Base-by-base conservation (phyloP, 192 early-diverging fungal genomes). In the Coemansia sp. region DNA sequence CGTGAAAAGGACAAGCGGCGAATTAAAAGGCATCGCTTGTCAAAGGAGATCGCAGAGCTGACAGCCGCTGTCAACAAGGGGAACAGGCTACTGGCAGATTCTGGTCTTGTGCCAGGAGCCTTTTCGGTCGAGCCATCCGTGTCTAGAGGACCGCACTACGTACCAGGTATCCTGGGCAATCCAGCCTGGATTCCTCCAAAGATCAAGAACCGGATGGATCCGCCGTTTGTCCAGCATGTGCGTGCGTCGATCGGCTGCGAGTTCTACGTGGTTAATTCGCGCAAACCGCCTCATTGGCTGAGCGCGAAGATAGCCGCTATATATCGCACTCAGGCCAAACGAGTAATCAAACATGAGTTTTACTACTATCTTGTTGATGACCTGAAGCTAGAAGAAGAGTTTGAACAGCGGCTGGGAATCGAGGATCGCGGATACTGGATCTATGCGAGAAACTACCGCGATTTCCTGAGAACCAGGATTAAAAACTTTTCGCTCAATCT, bases 241-340 rank as follows among this genome's bases (percentile, higher is more conserved):
- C 68, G 72, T 0, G 43, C 80, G 4, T 83, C 80, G 1, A 71
- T 68, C 8, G 80, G 80, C 0, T 77, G 62, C 20, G 80, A 83
- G 66, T 76, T 77, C 32, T 66, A 64, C 14, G 58, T 45, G 11
- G 72, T 83, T 54, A 83, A 83, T 61, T 57, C 65, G 4, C 80
- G 80, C 67, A 83, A 76, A 59, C 80, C 75, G 63, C 75, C 80
- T 38, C 72, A 83, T 34, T 74, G 75, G 75, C 75, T 77, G 45
- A 75, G 68, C 15, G 66, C 59, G 39, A 38, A 64, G 18, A 65
- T 83, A 15, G 70, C 75, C 37, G 66, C 68, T 0, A 38, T 56
- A 43, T 83, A 72, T 64, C 61, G 63, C n/a, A n/a, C 8, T 20
- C 53, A 63, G 5, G 38, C 72, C 0, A 54, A 61, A 5, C 56